Evolutionary conservation across 129 eudicot genomes (phyloP), one percentile per base, ranked within the genome.

Genomic region (Kitagawia praeruptora): DNA sequence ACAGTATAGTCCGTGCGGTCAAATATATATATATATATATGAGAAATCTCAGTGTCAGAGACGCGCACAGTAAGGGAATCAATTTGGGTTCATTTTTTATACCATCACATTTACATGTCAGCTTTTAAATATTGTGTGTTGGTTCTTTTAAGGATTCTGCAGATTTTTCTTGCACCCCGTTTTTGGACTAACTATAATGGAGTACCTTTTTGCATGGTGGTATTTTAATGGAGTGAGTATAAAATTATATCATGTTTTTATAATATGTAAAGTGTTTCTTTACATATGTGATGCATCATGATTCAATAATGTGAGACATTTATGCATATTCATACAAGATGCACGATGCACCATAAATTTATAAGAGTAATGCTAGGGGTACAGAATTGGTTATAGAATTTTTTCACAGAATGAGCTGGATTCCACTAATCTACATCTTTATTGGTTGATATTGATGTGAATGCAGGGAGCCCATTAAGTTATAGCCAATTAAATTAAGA

Each of bases 91-190:
- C 5, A 39, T 39, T 61, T 61, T 34, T 2, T n/a, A 4, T 23
- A 51, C 23, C 6, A 3, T 14, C 37, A 63, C 18, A 14, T 47
- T 66, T 66, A 27, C 63, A 28, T 46, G 58, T 64, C 61, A 25
- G 53, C 61, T 64, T 78, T 66, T 45, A 28, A 16, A 42, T 31
- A 46, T 74, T 78, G 47, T 18, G 58, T 78, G 37, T 28, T 44
- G 61, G 40, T 37, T 78, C 81, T 64, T 78, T 44, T 67, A n/a
- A 28, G 41, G 75, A 78, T 78, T 67, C 75, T 64, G 81, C 75
- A 78, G 45, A 64, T 77, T 78, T 78, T 74, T 46, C 19, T 28
- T 78, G 75, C 25, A 27, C 74, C 61, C 71, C 58, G 47, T 74
- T 74, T 74, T 11, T n/a, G 58, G 77, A 75, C 77, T 46, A 41